phyloP scores from a whole-genome alignment of 768 basidiomycete species.

The Boletus rubropictus region DNA sequence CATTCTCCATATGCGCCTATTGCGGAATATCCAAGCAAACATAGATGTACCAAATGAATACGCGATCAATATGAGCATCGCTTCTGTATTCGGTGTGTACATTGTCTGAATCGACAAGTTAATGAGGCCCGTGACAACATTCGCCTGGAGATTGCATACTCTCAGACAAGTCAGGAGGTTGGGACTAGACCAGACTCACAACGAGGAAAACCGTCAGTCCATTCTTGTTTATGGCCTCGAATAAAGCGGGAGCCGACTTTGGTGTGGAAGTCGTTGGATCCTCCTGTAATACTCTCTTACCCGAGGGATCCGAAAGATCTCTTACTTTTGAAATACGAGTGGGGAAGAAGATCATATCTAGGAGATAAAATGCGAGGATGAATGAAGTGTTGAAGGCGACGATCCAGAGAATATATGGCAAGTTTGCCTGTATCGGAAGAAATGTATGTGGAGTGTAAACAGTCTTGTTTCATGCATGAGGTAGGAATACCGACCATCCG shows the following conservation, averaged over 20 bases:
- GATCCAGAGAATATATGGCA: slow-evolving; percentile 86
- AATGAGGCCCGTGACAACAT: slow-evolving; percentile 77
- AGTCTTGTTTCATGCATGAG: neutral
- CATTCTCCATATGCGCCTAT: slow-evolving; percentile 31
- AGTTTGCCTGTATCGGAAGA: slow-evolving; percentile 59
- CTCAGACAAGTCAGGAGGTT: neutral
- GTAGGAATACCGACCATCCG: slow-evolving; percentile 44
- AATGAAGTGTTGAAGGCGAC: slow-evolving; percentile 85
- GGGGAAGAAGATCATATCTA: slow-evolving; percentile 70
- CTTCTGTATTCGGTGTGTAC: slow-evolving; percentile 53
- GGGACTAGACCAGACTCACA: slow-evolving; percentile 41
- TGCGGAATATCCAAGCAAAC: slow-evolving; percentile 54
- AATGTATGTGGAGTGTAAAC: neutral
- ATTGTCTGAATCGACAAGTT: slow-evolving; percentile 81
- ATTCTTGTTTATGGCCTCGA: slow-evolving; percentile 82
- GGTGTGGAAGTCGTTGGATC: slow-evolving; percentile 17
- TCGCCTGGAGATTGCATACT: slow-evolving; percentile 51
- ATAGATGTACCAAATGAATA: slow-evolving; percentile 59
- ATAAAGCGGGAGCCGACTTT: slow-evolving; percentile 41
- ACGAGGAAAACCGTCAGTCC: slow-evolving; percentile 74
- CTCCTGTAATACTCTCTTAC: slow-evolving; percentile 23
- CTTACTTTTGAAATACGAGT: slow-evolving; percentile 30
- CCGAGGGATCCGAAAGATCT: slow-evolving; percentile 20
- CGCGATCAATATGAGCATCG: slow-evolving; percentile 54
- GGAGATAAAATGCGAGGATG: slow-evolving; percentile 69